Evolutionary conservation across 805 yeast species (phyloP), one percentile per base, ranked within the genome.

Genomic region (Metschnikowia orientalis): DNA sequence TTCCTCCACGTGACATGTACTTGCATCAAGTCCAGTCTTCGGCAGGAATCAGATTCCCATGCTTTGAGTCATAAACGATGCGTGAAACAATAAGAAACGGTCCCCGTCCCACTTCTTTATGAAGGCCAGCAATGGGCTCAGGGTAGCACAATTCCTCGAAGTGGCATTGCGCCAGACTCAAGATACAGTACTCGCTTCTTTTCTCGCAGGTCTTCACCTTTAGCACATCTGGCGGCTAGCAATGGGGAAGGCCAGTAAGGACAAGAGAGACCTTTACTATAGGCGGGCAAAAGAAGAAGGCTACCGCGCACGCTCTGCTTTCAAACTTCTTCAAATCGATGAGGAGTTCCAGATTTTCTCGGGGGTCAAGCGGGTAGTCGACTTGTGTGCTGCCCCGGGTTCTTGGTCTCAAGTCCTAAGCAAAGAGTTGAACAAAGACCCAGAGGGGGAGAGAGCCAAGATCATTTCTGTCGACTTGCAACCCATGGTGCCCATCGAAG

Each of bases 331-430:
- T 3, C 98, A 92, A 55, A 63, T 92, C 29, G 82, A 92, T 51
- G 95, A 90, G 36, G 89, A 92, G 56, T 92, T 90, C 56, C 81
- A 83, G 41, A 73, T 88, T 22, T 76, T 92, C 36, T 71, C 77
- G 31, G 81, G 77, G 24, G 78, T 88, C 21, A 70, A 68, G 26
- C 67, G 95, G 47, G 97, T 92, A 4, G 98, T 92, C 4, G 98
- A 92, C 60, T 68, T 92, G 18, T 92, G 98, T 69, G 98, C 98
- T 22, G 98, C 51, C 16, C 51, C 51, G 12, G 51, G 51, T 10
- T 88, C 97, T 3, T 92, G 98, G 98, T 84, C 95, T 1, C 98
- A 92, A 56, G 98, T 92, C 0, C 71, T 92, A 9, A 80, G 92
- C 19, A 61, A 85, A 45, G 79, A 80, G 49, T 59, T 85, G 23